These are phyloP conservation scores for Phytopythium vexans DNA, from an alignment of 352 stramenopile genomes.

Conservation along the genomic window DNA sequence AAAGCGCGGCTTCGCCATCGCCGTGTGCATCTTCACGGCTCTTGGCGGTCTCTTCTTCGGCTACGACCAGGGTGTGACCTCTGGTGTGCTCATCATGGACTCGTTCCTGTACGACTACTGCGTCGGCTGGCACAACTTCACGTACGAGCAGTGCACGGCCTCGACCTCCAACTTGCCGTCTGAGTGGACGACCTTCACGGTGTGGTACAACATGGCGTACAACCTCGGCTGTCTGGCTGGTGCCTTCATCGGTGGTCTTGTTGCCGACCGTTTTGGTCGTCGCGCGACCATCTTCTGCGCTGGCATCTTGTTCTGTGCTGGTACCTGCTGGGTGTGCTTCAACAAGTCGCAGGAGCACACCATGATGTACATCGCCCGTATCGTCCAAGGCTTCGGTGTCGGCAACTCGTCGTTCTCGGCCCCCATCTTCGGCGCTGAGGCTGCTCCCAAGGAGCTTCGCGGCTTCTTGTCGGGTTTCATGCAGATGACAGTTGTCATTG, in stretches of 20 bases:
- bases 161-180: conserved; percentile 13
- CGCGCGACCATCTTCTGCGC: conserved; percentile 28
- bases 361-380: conserved; percentile 23
- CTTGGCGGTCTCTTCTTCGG: conserved; percentile 35
- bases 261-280: conserved; percentile 27
- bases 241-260: conserved; percentile 25
- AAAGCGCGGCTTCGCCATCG: conserved; percentile 31
- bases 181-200: conserved; percentile 30
- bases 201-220: conserved; percentile 34
- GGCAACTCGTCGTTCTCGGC: conserved; percentile 32
- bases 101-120: conserved; percentile 38
- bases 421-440: conserved; percentile 33
- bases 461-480: conserved; percentile 35
- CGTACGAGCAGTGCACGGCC: conserved; percentile 16
- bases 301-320: conserved; percentile 26
- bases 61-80: conserved; percentile 31
- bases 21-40: conserved; percentile 27
- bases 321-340: conserved; percentile 25
- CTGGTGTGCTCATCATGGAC: conserved; percentile 30
- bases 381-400: conserved; percentile 32
- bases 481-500: conserved; percentile 33
- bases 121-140: conserved; percentile 33
- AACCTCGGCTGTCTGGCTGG: conserved; percentile 30
- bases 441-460: conserved; percentile 29
- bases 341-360: conserved; percentile 14